Base-by-base conservation (phyloP, 495 filamentous ascomycete species). In the Pyrenula aspistea region DNA sequence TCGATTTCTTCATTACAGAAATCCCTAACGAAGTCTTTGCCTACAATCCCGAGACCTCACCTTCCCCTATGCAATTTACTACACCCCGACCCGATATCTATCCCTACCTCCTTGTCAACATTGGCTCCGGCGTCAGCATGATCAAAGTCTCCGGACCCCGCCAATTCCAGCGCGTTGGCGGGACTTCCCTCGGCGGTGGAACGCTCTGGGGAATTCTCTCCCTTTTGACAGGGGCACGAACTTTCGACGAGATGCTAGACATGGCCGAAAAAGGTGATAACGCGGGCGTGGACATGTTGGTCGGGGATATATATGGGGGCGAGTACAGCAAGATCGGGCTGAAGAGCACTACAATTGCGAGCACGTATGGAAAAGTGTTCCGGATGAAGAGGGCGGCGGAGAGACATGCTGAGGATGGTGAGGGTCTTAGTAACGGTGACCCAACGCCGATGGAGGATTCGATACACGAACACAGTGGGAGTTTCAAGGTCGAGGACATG, bases 1-100 rank as follows among this genome's bases (percentile, higher is more conserved):
- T 98, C 25, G 94, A 98, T 69, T 98, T 97, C 73, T 97, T 98
- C 76, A 96, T 97, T 61, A 95, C 85, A 57, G 91, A 97, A 64
- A 97, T 97, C 60, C 94, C 93, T 53, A 79, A 83, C 62, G 93
- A 98, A 71, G 91, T 98, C 23, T 98, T 98, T 64, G 95, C 89
- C 20, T 97, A 97, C 70, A 42, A 15, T 15, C 89, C 83, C 61
- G 93, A 96, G 67, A 82, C 81, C 59, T 89, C 94, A 63, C 72
- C 77, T 12, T 78, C 93, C 58, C 89, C 91, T 15, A 94, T 94
- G 85, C 79, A 86, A 58, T 96, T 92, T 65, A 81, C 84, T 57
- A 77, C 84, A 55, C 77, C 87, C 12, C 77, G 78, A 49, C 68
- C 81, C 21, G 82, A 91, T 60, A 87, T 94, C 49, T 98, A 98